Base-by-base conservation (phyloP, 768 basidiomycete genomes). In the Lactarius quietus region DNA sequence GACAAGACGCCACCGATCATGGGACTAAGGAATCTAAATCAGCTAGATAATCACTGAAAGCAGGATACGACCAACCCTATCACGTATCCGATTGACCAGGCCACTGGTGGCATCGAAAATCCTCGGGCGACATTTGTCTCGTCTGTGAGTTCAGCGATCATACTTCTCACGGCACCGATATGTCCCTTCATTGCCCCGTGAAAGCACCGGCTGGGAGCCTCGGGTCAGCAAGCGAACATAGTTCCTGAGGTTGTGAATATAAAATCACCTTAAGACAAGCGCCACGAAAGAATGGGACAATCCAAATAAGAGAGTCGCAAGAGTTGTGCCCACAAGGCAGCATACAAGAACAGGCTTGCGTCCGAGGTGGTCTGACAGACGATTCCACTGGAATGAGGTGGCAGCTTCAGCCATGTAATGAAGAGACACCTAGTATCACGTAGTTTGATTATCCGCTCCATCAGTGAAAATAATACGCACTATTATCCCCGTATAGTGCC, bases 1-100 rank as follows among this genome's bases (percentile, higher is more conserved):
- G 70, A 70, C 20, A 72, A 29, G 56, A 62, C 35, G 10, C 71
- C 71, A 8, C 71, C 71, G 12, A 70, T 28, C 12, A 71, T 45
- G 10, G 70, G 66, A 17, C 57, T 58, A 23, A 39, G 10, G 29
- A 73, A 41, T 18, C 8, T 18, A 26, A 48, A 2, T 26, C 23
- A 14, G 12, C n/a, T 26, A 6, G 5, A 48, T 3, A 26, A n/a
- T n/a, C 5, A 48, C 23, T 15, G 23, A 48, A 15, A 26, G 23
- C 0, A 15, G 23, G 12, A 48, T 9, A 15, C 45, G 14, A 48
- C 45, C 6, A 26, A 80, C 20, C 41, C 29, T 14, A 48, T 26
- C 45, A 26, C 38, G 3, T 3, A 41, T 41, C 26, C 39, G 14
- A 59, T 28, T 17, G 53, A 31, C 28, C 31, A 54, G 15, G 45